A percentile compares a stretch with the other conserved stretches of the same genome.
Evolutionary conservation across 106 monocot species (phyloP).

Genomic region (Agapanthus africanus): DNA sequence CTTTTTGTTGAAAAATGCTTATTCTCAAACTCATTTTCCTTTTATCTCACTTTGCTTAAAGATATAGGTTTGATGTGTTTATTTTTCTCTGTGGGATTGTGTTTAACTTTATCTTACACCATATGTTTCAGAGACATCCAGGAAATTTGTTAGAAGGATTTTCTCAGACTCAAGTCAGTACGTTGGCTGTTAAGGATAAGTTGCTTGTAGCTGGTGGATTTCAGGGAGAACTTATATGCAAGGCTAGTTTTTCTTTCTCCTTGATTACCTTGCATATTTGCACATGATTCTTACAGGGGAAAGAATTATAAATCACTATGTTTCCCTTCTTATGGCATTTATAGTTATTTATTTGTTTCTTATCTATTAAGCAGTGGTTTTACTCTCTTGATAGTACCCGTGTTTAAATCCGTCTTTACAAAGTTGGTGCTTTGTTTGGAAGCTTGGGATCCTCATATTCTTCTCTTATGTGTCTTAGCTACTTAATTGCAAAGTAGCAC

Average conservation of each 20-base stretch:
- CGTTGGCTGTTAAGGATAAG: slow-evolving; percentile 38
- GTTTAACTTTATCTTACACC: neutral
- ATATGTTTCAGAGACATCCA: slow-evolving; percentile 32
- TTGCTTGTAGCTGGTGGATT: slow-evolving; percentile 45
- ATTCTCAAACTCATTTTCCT: neutral
- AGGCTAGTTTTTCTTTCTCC: slow-evolving; percentile 20
- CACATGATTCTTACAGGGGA: neutral
- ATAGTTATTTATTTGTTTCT: neutral
- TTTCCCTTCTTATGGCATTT: neutral
- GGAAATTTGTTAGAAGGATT: slow-evolving; percentile 49
- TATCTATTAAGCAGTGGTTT: neutral
- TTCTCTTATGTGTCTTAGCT: neutral
- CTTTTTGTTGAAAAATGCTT: neutral
- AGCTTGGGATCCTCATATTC: neutral
- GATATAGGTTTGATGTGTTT: neutral
- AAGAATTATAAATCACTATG: neutral
- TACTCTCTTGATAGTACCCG: neutral
- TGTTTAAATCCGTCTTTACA: neutral
- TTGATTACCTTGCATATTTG: neutral
- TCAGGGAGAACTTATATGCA: slow-evolving; percentile 48
- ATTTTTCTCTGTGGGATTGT: neutral
- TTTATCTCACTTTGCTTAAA: neutral
- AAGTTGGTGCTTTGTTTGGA: neutral
- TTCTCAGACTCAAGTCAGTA: slow-evolving; percentile 25
- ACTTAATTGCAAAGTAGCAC: no score